Conservation (phyloP, 768 basidiomycete species). For the Rhodotorula babjevae region DNA sequence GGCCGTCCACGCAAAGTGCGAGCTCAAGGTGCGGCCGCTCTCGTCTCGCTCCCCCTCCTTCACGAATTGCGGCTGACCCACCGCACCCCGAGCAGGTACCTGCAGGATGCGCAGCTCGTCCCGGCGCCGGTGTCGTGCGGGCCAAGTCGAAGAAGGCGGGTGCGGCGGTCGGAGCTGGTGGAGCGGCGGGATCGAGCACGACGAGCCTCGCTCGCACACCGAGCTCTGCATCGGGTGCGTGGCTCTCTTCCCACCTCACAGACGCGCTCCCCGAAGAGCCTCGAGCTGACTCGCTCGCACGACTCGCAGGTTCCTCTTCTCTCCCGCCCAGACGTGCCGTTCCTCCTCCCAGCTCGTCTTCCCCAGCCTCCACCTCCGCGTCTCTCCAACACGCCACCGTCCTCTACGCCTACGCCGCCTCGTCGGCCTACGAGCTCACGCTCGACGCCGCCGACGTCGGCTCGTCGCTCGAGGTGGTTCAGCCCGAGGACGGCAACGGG, state of each 20-base stretch:
- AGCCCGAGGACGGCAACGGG: constrained; percentile 22
- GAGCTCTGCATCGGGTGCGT: constrained; percentile 7
- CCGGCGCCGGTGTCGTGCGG: constrained; percentile 9
- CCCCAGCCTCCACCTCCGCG: background rate
- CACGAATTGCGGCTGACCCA: too few relatives aligned
- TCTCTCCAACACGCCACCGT: background rate
- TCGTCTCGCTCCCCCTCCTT: too few relatives aligned
- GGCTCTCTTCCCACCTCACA: background rate
- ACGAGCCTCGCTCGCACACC: background rate
- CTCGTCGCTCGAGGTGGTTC: background rate
- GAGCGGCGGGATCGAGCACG: background rate
- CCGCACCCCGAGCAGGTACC: too few relatives aligned
- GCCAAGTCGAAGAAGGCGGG: constrained; percentile 5
- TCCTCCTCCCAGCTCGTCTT: background rate
- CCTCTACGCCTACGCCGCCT: background rate
- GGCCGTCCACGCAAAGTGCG: constrained; percentile 28
- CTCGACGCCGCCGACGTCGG: constrained; percentile 3
- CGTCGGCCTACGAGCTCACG: too few relatives aligned
- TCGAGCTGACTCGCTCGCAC: too few relatives aligned
- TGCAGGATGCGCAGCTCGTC: constrained; percentile 11
- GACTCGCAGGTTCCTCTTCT: background rate
- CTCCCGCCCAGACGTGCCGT: background rate
- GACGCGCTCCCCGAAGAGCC: too few relatives aligned
- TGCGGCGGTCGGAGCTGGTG: background rate
- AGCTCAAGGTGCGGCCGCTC: constrained; percentile 26